Base-by-base conservation (phyloP, 169 alveolate species). In the Plasmodium billcollinsi region DNA sequence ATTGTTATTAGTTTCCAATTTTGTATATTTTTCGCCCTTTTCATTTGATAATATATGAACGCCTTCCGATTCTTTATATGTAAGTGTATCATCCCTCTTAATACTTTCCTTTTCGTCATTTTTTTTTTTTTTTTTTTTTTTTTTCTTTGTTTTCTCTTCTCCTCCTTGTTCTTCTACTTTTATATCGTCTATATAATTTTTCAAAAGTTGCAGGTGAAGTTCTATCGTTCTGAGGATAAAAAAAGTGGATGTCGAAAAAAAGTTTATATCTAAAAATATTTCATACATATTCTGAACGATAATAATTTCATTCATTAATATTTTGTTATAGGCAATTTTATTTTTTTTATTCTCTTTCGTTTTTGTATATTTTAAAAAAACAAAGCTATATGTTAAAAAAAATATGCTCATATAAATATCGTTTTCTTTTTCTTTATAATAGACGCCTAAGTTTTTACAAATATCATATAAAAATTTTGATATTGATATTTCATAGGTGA, bases 301-400 rank as follows among this genome's bases (percentile, higher is more conserved):
- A 33, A 26, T 83, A 4, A 83, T 69, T 47, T 26, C 18, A 20
- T 69, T 59, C 39, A 56, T 69, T 47, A 59, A 15, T 58, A 11
- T 58, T 52, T 29, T 56, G n/a, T 49, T 24, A 29, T 49, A 8
- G 29, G 18, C 58, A 20, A 43, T 43, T 3, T 45, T 3, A 52
- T 45, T 1, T n/a, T 2, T 14, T 14, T 1, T 12, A 12, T 15
- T 56, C 3, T 21, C 59, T 4, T 49, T 18, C 58, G 26, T 26
- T 11, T 50, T 39, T 6, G 54, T 45, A 69, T 45, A 70, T 24
- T 67, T 59, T 49, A 45, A 21, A 56, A 83, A 83, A 7, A 83
- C 20, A 58, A 39, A 56, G 69, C 91, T 69, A 65, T 83, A 72
- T 6, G 91, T 83, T 33, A 83, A 72, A 73, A 83, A 83, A 66